A percentile compares a stretch with the other conserved stretches of the same genome.
These are phyloP conservation scores for Colletotrichum sp. DNA, from an alignment of 2,329 filamentous ascomycete species.

Conservation along the genomic window DNA sequence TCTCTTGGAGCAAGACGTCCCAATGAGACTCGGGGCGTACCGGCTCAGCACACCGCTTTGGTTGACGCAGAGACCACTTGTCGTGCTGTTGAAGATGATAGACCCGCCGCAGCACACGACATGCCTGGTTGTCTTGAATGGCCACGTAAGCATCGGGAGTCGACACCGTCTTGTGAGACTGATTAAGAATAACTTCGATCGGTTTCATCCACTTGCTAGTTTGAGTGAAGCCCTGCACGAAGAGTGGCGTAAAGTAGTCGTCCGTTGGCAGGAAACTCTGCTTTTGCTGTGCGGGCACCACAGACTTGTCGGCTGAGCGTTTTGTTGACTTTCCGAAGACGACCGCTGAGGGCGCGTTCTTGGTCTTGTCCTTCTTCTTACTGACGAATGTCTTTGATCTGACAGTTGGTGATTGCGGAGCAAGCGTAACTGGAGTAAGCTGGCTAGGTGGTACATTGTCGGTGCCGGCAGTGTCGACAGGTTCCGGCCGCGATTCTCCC, in stretches of 20 bases:
- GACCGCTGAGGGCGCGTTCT: constrained; percentile 74
- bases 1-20: constrained; percentile 87
- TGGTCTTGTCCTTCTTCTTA: constrained; percentile 61
- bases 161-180: constrained; percentile 87
- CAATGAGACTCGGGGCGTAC: constrained; percentile 77
- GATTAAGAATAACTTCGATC: constrained; percentile 74
- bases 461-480: constrained; percentile 36
- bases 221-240: constrained; percentile 62
- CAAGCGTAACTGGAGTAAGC: constrained; percentile 46
- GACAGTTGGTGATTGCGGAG: constrained; percentile 45
- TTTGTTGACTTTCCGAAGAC: constrained; percentile 75
- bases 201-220: constrained; percentile 65
- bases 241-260: constrained; percentile 69
- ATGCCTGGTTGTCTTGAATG: constrained; percentile 85
- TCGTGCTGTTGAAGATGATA: constrained; percentile 91
- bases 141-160: constrained; percentile 85
- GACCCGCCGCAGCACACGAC: constrained; percentile 82
- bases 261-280: constrained; percentile 53
- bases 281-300: constrained; percentile 45
- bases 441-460: constrained; percentile 35
- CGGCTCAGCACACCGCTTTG: constrained; percentile 84
- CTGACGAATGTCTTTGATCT: constrained; percentile 28
- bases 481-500: constrained; percentile 50
- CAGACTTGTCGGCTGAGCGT: constrained; percentile 51
- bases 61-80: constrained; percentile 90